Base-by-base conservation (phyloP, 2,329 filamentous ascomycete genomes). In the Fusarium napiforme region DNA sequence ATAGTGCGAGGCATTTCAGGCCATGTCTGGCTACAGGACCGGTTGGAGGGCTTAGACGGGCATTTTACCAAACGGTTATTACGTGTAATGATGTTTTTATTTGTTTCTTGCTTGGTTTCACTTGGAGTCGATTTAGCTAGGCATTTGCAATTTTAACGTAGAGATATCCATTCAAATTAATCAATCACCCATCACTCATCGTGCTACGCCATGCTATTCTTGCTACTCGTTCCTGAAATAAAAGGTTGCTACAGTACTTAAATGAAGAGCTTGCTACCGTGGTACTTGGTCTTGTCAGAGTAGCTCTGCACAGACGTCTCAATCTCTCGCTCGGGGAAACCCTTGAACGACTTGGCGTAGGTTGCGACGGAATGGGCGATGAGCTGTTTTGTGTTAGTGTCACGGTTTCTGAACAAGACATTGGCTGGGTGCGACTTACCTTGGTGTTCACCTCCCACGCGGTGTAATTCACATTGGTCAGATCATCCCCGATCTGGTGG, bases 311-410 rank as follows among this genome's bases (percentile, higher is more conserved):
- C 71, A 56, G 72, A 70, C 4, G 81, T 73, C 15, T 81, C 77
- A 3, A 79, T 74, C 4, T 80, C 81, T 32, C 90, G 84, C 81
- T 90, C 80, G 1, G 91, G 91, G 81, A 93, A 92, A 15, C 87
- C 89, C 9, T 92, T 84, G 72, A 93, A 90, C 1, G 90, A 92
- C 7, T 83, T 79, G 16, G 91, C 92, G 76, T 90, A 94, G 1
- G 89, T 91, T 3, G 91, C 92, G n/a, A 93, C 89, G 2, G 90
- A 91, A 81, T 93, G 91, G 6, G 93, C 92, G 73, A 95, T 91
- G 40, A 91, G 83, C 87, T 89, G 60, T 7, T 55, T 36, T 37
- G 23, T 67, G 66, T 80, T 60, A 79, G 76, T 57, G 26, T 36
- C 26, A 55, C 39, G 21, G 42, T 42, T 15, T 19, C 19, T 6